Evolutionary conservation across 2,329 filamentous ascomycete genomes (phyloP).

Genomic region (Rhynchosporium graminicola): DNA sequence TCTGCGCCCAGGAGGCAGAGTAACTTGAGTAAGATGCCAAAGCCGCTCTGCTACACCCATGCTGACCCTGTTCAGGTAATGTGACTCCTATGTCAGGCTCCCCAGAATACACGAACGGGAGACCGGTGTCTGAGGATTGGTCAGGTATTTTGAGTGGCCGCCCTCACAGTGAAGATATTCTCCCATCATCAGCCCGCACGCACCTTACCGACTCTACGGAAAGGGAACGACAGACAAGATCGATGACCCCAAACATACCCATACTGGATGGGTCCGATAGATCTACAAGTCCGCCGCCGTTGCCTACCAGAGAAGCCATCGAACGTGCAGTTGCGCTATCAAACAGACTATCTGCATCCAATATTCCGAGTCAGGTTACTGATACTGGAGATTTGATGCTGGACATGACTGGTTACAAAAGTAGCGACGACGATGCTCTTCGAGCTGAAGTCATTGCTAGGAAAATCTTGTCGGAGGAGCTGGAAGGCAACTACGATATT

Average conservation of each 20-base stretch:
- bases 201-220: slow-evolving; percentile 35
- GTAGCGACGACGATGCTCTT: slow-evolving; percentile 87
- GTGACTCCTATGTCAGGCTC: slow-evolving; percentile 56
- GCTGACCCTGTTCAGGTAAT: slow-evolving; percentile 33
- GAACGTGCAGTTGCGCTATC: slow-evolving; percentile 82
- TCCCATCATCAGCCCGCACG: slow-evolving; percentile 50
- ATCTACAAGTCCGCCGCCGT: slow-evolving; percentile 75
- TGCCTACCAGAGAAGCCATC: slow-evolving; percentile 73
- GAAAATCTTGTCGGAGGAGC: slow-evolving; percentile 87
- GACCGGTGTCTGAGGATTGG: slow-evolving; percentile 55
- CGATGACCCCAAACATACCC: slow-evolving; percentile 43
- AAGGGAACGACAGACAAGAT: slow-evolving; percentile 43
- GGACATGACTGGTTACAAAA: slow-evolving; percentile 97
- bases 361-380: slow-evolving; percentile 91
- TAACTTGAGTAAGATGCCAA: slow-evolving; percentile 36
- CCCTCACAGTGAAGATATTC: slow-evolving; percentile 57
- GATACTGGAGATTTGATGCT: slow-evolving; percentile 94
- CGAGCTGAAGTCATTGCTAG: slow-evolving; percentile 91
- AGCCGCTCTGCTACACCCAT: not conserved
- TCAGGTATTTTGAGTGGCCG: slow-evolving; percentile 43
- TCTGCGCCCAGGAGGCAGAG: slow-evolving; percentile 38
- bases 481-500: slow-evolving; percentile 95
- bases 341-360: slow-evolving; percentile 82
- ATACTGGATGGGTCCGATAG: slow-evolving; percentile 49
- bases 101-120: slow-evolving; percentile 50